Evolutionary conservation across 148 eudicot genomes (phyloP).

Genomic region (Amaranthus cruentus): DNA sequence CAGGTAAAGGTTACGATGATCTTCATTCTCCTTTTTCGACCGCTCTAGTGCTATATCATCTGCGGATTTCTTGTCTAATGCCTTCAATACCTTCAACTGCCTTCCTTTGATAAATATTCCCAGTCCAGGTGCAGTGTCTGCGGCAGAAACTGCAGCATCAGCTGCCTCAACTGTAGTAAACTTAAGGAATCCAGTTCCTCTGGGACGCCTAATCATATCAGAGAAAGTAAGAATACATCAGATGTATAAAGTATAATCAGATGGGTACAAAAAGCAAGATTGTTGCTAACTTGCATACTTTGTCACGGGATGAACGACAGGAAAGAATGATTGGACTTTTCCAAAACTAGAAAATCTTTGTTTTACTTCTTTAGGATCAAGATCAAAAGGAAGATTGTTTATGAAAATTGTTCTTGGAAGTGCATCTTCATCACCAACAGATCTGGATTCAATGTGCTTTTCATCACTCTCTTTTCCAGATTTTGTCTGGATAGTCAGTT

Average conservation of each 20-base stretch:
- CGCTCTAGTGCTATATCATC: slow-evolving; percentile 61
- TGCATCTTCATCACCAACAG: slow-evolving; percentile 48
- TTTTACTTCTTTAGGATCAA: slow-evolving; percentile 73
- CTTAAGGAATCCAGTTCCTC: slow-evolving; percentile 92
- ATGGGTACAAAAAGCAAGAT: not conserved
- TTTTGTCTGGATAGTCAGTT: slow-evolving; percentile 22
- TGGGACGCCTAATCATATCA: slow-evolving; percentile 67
- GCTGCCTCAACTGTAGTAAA: slow-evolving; percentile 55
- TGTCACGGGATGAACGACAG: slow-evolving; percentile 81
- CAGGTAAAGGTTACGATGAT: slow-evolving; percentile 87
- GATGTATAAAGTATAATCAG: not conserved
- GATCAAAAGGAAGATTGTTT: slow-evolving; percentile 83
- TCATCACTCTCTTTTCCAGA: slow-evolving; percentile 23
- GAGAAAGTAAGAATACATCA: slow-evolving; percentile 5
- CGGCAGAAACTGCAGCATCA: slow-evolving; percentile 73
- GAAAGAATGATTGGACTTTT: slow-evolving; percentile 65
- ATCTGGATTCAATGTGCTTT: slow-evolving; percentile 23
- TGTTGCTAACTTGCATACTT: slow-evolving; percentile 44
- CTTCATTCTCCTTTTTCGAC: slow-evolving; percentile 65
- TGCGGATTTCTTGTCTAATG: slow-evolving; percentile 89
- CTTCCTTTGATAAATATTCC: slow-evolving; percentile 83
- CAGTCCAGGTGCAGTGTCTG: slow-evolving; percentile 56
- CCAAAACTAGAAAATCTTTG: slow-evolving; percentile 87
- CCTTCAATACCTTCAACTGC: slow-evolving; percentile 72
- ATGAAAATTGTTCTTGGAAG: slow-evolving; percentile 71